Evolutionary conservation across 495 filamentous ascomycete genomes (phyloP).

Genomic region (Daldinia caldariorum): DNA sequence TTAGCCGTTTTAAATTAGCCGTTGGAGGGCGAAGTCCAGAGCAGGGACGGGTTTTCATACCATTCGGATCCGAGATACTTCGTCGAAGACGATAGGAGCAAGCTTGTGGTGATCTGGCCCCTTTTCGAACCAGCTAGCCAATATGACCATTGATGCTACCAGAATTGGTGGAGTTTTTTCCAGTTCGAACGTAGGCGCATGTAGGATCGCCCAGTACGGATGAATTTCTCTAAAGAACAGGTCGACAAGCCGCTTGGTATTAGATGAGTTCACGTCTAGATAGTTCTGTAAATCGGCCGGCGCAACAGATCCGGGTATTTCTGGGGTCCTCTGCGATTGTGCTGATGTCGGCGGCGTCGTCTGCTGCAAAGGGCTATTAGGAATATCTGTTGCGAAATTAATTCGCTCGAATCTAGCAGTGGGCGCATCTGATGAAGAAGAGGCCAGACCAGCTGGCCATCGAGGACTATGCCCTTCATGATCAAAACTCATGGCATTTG

Average conservation of each 20-base stretch:
- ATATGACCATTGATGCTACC: conserved; percentile 45
- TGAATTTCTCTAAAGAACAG: conserved; percentile 47
- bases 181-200: conserved; percentile 45
- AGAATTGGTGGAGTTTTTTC: conserved; percentile 34
- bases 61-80: conserved; percentile 35
- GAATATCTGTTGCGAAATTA: conserved; percentile 6
- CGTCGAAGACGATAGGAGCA: conserved; percentile 42
- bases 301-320: conserved; percentile 2
- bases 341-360: conserved; percentile 3
- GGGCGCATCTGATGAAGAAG: conserved; percentile 5
- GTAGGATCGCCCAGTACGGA: conserved; percentile 49
- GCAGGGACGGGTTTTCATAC: conserved; percentile 12
- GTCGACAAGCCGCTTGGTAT: conserved; percentile 37
- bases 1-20: conserved; percentile 32
- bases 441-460: neutral
- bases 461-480: conserved; percentile 9
- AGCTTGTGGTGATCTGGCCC: conserved; percentile 40
- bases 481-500: conserved; percentile 3
- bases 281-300: conserved; percentile 8
- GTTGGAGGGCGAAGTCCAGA: neutral
- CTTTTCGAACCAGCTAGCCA: conserved; percentile 47
- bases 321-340: conserved; percentile 4
- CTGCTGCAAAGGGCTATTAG: neutral
- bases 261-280: conserved; percentile 26
- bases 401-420: conserved; percentile 3